Evolutionary conservation across 495 filamentous ascomycete genomes (phyloP), one percentile per base, ranked within the genome.

Genomic region (Talaromyces thailandensis): DNA sequence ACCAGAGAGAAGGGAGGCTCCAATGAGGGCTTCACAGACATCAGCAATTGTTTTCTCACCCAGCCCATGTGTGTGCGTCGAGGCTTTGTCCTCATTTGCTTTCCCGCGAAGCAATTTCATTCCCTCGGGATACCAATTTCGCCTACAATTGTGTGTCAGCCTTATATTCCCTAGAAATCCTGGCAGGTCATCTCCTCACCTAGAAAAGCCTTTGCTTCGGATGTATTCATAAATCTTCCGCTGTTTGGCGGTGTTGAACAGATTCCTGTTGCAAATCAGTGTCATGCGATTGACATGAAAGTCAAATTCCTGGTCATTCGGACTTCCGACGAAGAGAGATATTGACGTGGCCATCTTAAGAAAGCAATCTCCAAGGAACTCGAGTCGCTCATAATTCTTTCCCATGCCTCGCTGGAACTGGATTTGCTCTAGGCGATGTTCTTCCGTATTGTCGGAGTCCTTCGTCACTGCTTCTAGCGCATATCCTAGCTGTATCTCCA

Each of bases 261-360:
- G 77, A 64, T 96, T 96, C 67, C 86, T 83, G 73, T 98, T 98
- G 82, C 93, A 97, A 60, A 98, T 80, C 58, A 98, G 77, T 43
- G 88, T 66, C 94, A 98, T 98, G 25, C 94, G 86, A 64, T 88
- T 85, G 32, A 96, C 90, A 67, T 98, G 94, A 64, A 89, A 92
- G 60, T 93, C 85, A 61, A 86, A 93, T 68, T 98, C 95, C 67
- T 92, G 82, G 63, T 89, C 83, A 60, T 89, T 84, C 1, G 92
- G 91, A 25, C 88, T 86, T 24, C 84, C 79, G 5, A 84, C 84
- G 67, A 87, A 98, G 5, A 95, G 77, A 23, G 91, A 81, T 23
- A 98, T 91, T 0, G 93, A 91, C 9, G 94, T 98, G 40, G 90
- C 90, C 87, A 96, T 92, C 76, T 98, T 98, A 48, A 98, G 81